These are phyloP conservation scores for Lentinus brumalis DNA, from an alignment of 768 basidiomycete genomes.

Conservation along the genomic window DNA sequence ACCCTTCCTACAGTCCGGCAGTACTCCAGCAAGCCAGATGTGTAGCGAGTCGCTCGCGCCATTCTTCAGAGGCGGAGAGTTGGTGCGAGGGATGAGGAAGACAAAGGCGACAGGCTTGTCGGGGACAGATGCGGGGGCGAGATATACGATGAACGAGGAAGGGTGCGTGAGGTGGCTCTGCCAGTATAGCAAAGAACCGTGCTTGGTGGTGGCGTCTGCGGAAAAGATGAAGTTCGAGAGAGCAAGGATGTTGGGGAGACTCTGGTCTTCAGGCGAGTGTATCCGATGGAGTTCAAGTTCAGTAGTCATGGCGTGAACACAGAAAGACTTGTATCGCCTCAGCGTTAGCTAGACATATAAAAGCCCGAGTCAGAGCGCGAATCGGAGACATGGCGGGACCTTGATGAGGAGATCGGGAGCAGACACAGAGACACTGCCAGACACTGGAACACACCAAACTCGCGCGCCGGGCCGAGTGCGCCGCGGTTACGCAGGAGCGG, in stretches of 20 bases:
- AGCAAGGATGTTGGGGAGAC: conserved; percentile 13
- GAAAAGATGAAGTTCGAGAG: conserved; percentile 27
- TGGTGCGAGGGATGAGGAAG: conserved; percentile 21
- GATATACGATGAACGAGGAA: conserved; percentile 21
- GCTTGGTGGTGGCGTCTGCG: conserved; percentile 23
- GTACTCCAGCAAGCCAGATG: conserved; percentile 29
- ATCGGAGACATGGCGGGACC: no score
- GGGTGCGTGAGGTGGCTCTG: conserved; percentile 15
- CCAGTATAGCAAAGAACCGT: conserved; percentile 25
- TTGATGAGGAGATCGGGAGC: no score
- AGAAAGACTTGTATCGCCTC: neutral
- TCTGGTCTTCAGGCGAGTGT: neutral
- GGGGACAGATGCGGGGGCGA: conserved; percentile 3
- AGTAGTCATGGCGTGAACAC: neutral
- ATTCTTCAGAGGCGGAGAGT: conserved; percentile 15
- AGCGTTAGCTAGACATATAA: no score
- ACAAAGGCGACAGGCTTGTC: conserved; percentile 20
- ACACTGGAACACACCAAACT: no score
- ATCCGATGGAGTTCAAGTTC: conserved; percentile 1
- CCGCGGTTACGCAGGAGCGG: neutral
- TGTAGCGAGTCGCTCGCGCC: conserved; percentile 19
- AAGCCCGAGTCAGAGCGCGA: no score
- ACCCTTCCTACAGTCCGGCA: conserved; percentile 16
- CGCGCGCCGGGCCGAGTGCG: no score
- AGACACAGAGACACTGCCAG: no score